Percentiles rank a stretch among this genome's conserved stretches.
Conservation (phyloP, 257 asterid species). For the Scutellaria baicalensis region DNA sequence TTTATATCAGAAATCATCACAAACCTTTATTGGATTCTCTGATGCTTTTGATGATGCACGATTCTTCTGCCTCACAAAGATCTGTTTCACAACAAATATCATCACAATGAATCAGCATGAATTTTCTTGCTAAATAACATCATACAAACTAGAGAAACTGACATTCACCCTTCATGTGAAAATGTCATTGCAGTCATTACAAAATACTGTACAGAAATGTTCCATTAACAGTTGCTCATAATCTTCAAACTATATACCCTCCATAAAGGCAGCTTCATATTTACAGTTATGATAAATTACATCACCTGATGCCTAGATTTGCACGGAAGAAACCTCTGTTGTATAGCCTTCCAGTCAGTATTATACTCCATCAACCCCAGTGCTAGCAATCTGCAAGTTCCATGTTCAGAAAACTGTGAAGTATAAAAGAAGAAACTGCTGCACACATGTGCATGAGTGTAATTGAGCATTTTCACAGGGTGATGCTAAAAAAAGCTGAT, state of each 20-base stretch:
- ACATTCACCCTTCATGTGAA: slow-evolving; percentile 5
- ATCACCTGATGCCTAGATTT: slow-evolving; percentile 92
- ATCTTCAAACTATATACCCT: neutral
- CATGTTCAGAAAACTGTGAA: neutral
- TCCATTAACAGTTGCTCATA: slow-evolving; percentile 1
- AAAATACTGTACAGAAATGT: neutral
- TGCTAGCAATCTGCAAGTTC: slow-evolving; percentile 70
- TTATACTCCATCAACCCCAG: slow-evolving; percentile 91
- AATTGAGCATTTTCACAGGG: too few relatives aligned
- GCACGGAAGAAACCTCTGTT: slow-evolving; percentile 91
- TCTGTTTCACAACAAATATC: slow-evolving; percentile 42
- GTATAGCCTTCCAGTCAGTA: slow-evolving; percentile 95
- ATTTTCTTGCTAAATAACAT: slow-evolving; percentile 10
- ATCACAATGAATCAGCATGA: slow-evolving; percentile 6
- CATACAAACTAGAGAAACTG: neutral
- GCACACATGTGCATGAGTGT: neutral
- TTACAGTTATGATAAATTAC: neutral
- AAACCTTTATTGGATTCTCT: slow-evolving; percentile 93
- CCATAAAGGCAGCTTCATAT: neutral
- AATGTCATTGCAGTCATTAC: neutral
- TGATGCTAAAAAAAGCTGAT: neutral
- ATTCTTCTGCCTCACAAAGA: slow-evolving; percentile 97
- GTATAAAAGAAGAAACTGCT: neutral
- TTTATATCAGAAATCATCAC: slow-evolving; percentile 6
- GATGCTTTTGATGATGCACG: slow-evolving; percentile 97